Evolutionary conservation across 768 basidiomycete species (phyloP), one percentile per base, ranked within the genome.

Genomic region (Boletus tomentosulus): DNA sequence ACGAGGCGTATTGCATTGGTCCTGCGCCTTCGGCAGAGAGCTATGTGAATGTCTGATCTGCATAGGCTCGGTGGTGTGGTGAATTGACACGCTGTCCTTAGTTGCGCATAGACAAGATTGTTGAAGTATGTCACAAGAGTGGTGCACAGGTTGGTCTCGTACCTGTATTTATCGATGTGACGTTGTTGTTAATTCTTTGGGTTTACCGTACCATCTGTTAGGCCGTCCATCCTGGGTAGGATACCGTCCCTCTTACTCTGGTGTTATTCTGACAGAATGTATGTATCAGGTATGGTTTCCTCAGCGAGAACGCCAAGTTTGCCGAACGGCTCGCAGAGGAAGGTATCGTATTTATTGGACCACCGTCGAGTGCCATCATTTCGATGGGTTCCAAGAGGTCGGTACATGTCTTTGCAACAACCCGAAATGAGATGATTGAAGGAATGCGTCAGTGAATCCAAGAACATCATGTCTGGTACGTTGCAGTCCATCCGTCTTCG

Each of bases 301-400:
- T 97, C 57, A 95, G 92, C 62, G 94, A 97, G 73, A 97, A 96
- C 56, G 86, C 93, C 6, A 71, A 71, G 22, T 98, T 98, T 63
- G 83, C 94, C 0, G 76, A 86, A 62, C 74, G 71, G 41, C 79
- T 97, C 11, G 80, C 84, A n/a, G 71, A 82, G 43, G 87, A 86
- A 62, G 89, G 91, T 0, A 82, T 98, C 57, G 81, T 87, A 3
- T 97, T 95, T 65, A 92, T 98, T 56, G 94, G 94, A 0, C 94
- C 95, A 15, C 90, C 94, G 2, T 79, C 88, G 1, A 80, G 79
- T 60, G 93, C 95, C 30, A 98, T 98, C 57, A 73, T 87, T 13
- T 89, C 87, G 62, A 98, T 97, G 95, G 95, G 94, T 2, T 94
- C 91, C 0, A 97, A 98, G 77, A 92, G 92, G 89, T 90, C 30